These are phyloP conservation scores for Ascochyta viciae-villosae DNA, from an alignment of 2,329 filamentous ascomycete species.

Conservation along the genomic window DNA sequence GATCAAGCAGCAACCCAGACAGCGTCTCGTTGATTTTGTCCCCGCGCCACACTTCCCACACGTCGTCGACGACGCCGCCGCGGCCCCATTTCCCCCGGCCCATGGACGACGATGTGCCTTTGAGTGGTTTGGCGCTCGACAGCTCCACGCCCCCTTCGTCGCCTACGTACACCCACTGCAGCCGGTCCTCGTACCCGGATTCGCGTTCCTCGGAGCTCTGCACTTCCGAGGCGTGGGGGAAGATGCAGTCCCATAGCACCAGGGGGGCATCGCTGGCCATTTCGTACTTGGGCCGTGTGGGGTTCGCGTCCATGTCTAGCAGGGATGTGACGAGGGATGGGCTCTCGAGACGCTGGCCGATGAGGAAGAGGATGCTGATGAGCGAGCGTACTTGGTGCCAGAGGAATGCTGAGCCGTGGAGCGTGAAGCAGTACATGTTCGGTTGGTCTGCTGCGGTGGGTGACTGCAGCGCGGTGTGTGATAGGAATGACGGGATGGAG, in stretches of 20 bases:
- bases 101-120: constrained; percentile 23
- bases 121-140: constrained; percentile 24
- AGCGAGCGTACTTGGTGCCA: constrained; percentile 99
- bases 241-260: constrained; percentile 95
- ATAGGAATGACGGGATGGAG: constrained; percentile 37
- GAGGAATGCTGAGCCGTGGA: constrained; percentile 90
- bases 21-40: constrained; percentile 91
- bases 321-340: constrained; percentile 76
- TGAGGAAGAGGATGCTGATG: constrained; percentile 88
- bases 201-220: constrained; percentile 50
- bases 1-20: constrained; percentile 74
- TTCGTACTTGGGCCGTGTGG: constrained; percentile 82
- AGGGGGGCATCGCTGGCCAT: constrained; percentile 91
- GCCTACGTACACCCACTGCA: constrained; percentile 82
- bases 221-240: constrained; percentile 62
- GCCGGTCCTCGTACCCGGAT: constrained; percentile 60
- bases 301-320: constrained; percentile 74
- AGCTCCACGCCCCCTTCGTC: constrained; percentile 66
- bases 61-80: constrained; percentile 54
- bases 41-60: constrained; percentile 85
- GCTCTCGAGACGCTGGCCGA: constrained; percentile 85
- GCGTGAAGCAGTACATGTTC: constrained; percentile 85
- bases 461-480: constrained; percentile 34
- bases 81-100: constrained; percentile 45
- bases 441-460: constrained; percentile 33